Percentiles rank a stretch among this genome's conserved stretches.
Conservation (phyloP, 306 rosid genomes). For the Gillenia trifoliata region DNA sequence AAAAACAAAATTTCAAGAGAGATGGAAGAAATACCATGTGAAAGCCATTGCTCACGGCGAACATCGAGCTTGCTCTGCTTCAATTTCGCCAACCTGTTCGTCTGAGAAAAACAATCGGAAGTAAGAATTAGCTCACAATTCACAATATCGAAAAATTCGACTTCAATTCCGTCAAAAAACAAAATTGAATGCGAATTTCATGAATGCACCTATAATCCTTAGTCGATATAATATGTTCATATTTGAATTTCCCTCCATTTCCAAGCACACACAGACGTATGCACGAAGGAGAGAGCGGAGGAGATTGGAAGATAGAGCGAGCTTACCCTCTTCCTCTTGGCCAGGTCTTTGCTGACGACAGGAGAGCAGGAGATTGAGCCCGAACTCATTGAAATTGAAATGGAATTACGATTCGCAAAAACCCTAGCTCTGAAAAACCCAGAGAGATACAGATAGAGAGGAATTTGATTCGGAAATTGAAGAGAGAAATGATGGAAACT, state of each 20-base stretch:
- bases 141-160: not conserved
- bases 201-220: not conserved
- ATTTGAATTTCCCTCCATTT: not conserved
- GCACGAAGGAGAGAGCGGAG: not conserved
- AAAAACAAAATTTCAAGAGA: not conserved
- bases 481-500: conserved; percentile 14
- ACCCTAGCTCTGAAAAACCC: conserved; percentile 10
- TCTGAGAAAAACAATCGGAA: conserved; percentile 17
- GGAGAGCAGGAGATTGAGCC: conserved; percentile 26
- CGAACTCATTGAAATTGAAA: conserved; percentile 33
- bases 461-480: not conserved
- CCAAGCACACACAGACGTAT: not conserved
- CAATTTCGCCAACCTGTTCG: conserved; percentile 51
- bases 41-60: conserved; percentile 69
- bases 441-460: too few species aligned
- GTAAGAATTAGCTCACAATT: not conserved
- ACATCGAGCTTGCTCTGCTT: conserved; percentile 68
- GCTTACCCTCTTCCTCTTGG: conserved; percentile 47
- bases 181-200: not conserved
- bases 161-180: not conserved
- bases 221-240: not conserved
- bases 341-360: conserved; percentile 25
- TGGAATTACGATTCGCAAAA: not conserved
- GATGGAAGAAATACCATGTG: conserved; percentile 31
- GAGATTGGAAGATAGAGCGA: not conserved